Evolutionary conservation across 257 asterid species (phyloP), one percentile per base, ranked within the genome.

Genomic region (Lycium ferocissimum): DNA sequence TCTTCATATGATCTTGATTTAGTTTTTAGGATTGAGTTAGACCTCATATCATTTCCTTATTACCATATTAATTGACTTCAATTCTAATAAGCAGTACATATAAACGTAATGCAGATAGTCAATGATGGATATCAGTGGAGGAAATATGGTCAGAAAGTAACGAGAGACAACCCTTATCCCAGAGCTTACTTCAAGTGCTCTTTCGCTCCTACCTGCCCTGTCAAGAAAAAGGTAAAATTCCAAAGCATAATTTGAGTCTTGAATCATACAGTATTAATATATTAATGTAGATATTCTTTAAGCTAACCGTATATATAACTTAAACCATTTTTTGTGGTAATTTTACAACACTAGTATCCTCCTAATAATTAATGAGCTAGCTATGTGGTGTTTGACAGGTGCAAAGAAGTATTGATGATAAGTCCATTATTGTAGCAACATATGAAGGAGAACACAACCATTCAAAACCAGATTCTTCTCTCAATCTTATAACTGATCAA

Each of bases 101-200:
- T 54, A 75, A 58, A 53, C 20, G 9, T 80, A 3, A 72, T 88
- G 62, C 89, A 95, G 98, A 87, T 91, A 72, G 98, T 94, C 14
- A 91, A 92, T 84, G 99, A 95, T 90, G 98, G 99, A 38, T 94
- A 92, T 70, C 97, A 92, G 81, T 95, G 99, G 99, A 90, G 98
- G 90, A 95, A 95, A 84, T 95, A 94, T 84, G 99, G 99, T 9
- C 97, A 95, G 89, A 95, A 95, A 87, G 97, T 94, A 85, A 94
- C 98, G 0, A 93, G 97, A 83, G 97, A 93, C 70, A 95, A 95
- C 86, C 99, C 99, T 89, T 95, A 87, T 89, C 98, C 99, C 13
- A 93, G 98, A 92, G 98, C 99, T 84, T 95, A 94, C 91, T 95
- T 90, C 95, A 93, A 91, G 87, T 95, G 99, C 86, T 93, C 97